phyloP scores from a whole-genome alignment of 257 asterid genomes.

The Plantago ovata region DNA sequence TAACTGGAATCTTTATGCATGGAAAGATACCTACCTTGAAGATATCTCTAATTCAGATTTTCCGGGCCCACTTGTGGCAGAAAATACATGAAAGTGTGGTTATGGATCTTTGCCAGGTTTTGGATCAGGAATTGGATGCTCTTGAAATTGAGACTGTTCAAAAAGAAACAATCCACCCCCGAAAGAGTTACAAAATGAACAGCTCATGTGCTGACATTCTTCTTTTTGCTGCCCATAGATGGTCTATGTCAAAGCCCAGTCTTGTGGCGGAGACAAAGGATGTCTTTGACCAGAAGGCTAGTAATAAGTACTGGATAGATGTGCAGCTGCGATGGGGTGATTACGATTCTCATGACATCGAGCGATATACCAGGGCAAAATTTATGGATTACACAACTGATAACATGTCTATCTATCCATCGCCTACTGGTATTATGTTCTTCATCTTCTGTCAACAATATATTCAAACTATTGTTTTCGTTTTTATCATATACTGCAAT shows the following conservation, averaged over 20 bases:
- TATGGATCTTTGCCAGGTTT: conserved; percentile 99
- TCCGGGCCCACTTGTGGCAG: conserved; percentile 99
- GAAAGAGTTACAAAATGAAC: conserved; percentile 99
- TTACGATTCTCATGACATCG: conserved; percentile 97
- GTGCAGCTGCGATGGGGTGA: conserved; percentile 99
- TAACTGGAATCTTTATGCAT: conserved; percentile 99
- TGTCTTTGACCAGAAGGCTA: conserved; percentile 97
- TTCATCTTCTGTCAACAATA: conserved; percentile 8
- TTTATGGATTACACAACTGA: conserved; percentile 99
- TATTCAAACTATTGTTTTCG: background rate
- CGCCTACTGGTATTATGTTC: conserved; percentile 80
- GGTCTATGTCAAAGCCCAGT: conserved; percentile 99
- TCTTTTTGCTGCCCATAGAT: conserved; percentile 98
- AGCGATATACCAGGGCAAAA: conserved; percentile 91
- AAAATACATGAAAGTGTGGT: conserved; percentile 99
- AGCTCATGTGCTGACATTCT: conserved; percentile 97
- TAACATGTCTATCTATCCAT: conserved; percentile 97
- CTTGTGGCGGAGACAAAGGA: conserved; percentile 98
- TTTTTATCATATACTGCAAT: background rate
- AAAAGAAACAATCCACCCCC: conserved; percentile 96
- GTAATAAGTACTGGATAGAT: conserved; percentile 97
- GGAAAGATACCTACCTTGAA: conserved; percentile 97
- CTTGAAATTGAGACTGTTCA: conserved; percentile 98
- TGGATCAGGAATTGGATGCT: conserved; percentile 97
- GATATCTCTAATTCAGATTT: conserved; percentile 94